phyloP scores from a whole-genome alignment of 495 filamentous ascomycete species.

The Xylaria sp. region DNA sequence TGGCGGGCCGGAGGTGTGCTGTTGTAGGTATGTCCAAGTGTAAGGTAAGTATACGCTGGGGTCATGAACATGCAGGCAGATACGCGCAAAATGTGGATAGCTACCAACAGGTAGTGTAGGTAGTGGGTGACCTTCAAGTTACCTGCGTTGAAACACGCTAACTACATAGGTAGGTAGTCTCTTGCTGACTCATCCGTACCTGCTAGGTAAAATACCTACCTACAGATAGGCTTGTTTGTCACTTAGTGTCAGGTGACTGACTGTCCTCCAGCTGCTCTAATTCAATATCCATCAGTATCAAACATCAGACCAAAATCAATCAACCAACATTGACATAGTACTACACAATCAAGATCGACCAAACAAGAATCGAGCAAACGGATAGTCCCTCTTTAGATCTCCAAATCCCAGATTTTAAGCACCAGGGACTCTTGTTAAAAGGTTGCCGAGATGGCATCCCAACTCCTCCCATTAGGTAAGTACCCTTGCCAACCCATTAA shows the following conservation, averaged over 20 bases:
- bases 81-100: neutral
- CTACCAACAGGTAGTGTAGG: no score
- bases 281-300: neutral
- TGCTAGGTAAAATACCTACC: no score
- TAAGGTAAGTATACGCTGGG: no score
- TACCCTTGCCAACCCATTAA: conserved; percentile 14
- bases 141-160: no score
- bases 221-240: no score
- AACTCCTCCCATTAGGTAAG: conserved; percentile 79
- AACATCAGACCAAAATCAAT: neutral
- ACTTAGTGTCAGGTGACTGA: neutral
- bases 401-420: neutral
- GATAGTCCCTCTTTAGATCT: neutral
- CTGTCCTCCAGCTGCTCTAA: neutral
- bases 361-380: neutral
- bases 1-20: neutral
- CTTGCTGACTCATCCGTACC: neutral
- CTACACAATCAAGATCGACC: neutral
- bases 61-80: neutral
- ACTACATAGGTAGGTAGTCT: no score
- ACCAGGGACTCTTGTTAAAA: neutral
- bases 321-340: neutral
- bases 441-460: conserved; percentile 68
- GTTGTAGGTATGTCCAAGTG: no score
- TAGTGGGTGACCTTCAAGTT: no score